Evolutionary conservation across 2,329 filamentous ascomycete genomes (phyloP), one percentile per base, ranked within the genome.

Genomic region (Chaetothyriales sp.): DNA sequence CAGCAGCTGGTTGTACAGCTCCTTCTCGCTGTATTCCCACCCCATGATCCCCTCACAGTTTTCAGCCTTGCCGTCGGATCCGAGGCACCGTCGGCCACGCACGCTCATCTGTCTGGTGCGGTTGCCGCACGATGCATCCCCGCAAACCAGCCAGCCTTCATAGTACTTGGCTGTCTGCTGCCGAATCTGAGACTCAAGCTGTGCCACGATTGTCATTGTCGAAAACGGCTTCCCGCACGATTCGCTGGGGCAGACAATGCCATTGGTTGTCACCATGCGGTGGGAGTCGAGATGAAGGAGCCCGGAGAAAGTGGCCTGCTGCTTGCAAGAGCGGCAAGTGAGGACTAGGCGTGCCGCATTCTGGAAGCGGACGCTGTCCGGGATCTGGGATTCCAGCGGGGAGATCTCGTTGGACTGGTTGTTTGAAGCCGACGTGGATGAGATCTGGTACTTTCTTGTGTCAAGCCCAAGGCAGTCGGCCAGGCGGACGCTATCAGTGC

Each of bases 391-490:
- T 67, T 98, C 92, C 1, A 98, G 78, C 0, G 90, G 89, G 63
- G 89, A 84, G 57, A 98, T 86, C 62, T 90, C 84, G 20, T 79
- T 71, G 58, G 82, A 66, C 52, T 70, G 66, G 48, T 69, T 80
- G 50, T 76, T 74, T 46, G 62, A 61, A 43, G 72, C 72, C 12
- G 72, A 73, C 51, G 73, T 72, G 39, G 76, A 79, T 59, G 76
- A 81, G 66, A 84, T 81, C 57, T 83, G 79, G 65, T 96, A 98
- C 61, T 92, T 92, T 60, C 80, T 80, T 22, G 86, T 81, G 66
- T 98, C 92, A 22, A 98, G 80, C 2, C 92, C 92, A 12, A 98
- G 79, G 65, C 92, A 94, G 64, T 95, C 89, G 1, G 92, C 92
- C 8, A 98, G 77, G 57, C 89, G 82, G 1, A 86, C 80, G 6